Conservation (phyloP, 2,329 filamentous ascomycete genomes). For the Hymenoscyphus fructigenus region DNA sequence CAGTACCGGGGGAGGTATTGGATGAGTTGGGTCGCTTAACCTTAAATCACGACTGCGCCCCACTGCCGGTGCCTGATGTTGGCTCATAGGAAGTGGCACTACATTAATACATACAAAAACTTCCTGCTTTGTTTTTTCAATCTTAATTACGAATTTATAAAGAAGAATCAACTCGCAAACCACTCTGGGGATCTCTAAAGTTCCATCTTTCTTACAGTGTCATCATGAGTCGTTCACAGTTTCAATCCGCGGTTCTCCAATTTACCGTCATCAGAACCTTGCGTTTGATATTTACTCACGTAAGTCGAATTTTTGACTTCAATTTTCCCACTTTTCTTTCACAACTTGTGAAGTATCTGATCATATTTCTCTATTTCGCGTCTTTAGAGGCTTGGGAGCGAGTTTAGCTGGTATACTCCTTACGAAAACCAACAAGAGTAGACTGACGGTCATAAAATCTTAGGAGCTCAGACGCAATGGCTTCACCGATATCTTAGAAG, state of each 20-base stretch:
- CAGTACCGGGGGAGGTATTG: too few species aligned
- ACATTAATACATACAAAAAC: background rate
- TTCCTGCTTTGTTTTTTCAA: too few species aligned
- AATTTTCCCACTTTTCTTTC: background rate
- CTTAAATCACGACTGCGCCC: background rate
- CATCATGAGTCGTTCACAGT: constrained; percentile 7
- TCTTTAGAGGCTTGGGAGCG: too few species aligned
- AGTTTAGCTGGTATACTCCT: background rate
- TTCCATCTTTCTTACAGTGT: too few species aligned
- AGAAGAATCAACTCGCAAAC: too few species aligned
- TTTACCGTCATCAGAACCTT: constrained; percentile 2
- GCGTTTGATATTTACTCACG: constrained; percentile 5
- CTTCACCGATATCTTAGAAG: constrained; percentile 6
- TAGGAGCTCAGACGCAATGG: constrained; percentile 6
- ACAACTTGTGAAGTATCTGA: background rate
- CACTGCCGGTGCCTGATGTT: background rate
- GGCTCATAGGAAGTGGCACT: background rate
- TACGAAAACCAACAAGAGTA: background rate
- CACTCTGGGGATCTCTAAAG: too few species aligned
- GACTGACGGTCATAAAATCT: background rate
- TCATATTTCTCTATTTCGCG: background rate
- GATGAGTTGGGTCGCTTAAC: too few species aligned
- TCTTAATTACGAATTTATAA: too few species aligned
- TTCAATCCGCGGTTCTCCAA: constrained; percentile 9
- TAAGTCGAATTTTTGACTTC: background rate